These are phyloP conservation scores for Metschnikowia chrysomelidarum DNA, from an alignment of 805 yeast genomes.

Conservation along the genomic window DNA sequence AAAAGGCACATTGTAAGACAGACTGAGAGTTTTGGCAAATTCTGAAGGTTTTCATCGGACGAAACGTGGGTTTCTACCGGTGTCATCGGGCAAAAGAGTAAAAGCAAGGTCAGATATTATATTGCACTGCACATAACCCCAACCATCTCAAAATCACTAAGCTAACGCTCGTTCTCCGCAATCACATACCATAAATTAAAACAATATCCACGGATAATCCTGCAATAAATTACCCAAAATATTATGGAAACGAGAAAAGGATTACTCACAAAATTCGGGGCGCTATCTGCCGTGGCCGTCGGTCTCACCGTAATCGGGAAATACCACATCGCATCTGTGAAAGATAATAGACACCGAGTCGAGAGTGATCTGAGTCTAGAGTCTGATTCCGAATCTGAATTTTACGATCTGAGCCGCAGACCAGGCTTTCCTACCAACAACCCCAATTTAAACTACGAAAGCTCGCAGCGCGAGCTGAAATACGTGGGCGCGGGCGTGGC, in stretches of 20 bases:
- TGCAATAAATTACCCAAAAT: not conserved
- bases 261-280: slow-evolving; percentile 32
- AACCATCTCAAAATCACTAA: no score
- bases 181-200: no score
- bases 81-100: no score
- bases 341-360: slow-evolving; percentile 32
- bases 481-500: slow-evolving; percentile 69
- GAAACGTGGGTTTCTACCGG: no score
- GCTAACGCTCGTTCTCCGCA: no score
- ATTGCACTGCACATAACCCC: no score
- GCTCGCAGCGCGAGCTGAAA: slow-evolving; percentile 51
- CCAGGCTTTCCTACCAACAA: slow-evolving; percentile 54
- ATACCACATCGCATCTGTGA: slow-evolving; percentile 32
- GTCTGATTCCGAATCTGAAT: slow-evolving; percentile 27
- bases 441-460: slow-evolving; percentile 31
- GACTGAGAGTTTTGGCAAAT: no score
- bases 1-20: no score
- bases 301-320: slow-evolving; percentile 35
- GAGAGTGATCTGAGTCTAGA: slow-evolving; percentile 39
- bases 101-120: no score
- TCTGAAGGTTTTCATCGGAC: no score
- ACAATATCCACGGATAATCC: no score
- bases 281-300: slow-evolving; percentile 31
- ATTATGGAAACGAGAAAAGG: slow-evolving; percentile 38
- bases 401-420: slow-evolving; percentile 28